Conservation (phyloP, 345 rosid species). For the Jatropha curcas region DNA sequence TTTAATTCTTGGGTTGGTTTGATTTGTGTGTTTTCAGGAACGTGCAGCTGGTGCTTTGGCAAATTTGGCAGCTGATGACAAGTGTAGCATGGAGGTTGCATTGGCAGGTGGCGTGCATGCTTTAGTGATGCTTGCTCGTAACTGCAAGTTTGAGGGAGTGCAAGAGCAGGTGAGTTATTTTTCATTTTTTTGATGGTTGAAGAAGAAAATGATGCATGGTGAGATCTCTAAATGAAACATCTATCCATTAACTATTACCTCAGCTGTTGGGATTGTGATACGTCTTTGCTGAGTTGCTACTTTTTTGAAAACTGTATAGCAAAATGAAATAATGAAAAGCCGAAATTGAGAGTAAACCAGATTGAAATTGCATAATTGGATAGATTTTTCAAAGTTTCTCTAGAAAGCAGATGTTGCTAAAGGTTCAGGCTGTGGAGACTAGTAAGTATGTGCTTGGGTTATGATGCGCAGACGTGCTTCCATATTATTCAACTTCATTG, state of each 20-base stretch:
- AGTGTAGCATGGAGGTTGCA: conserved; percentile 41
- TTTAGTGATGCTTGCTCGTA: conserved; percentile 36
- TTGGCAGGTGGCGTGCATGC: conserved; percentile 38
- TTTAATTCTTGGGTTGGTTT: conserved; percentile 47
- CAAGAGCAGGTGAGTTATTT: conserved; percentile 39
- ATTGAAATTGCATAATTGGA: not conserved
- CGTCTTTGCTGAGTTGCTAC: not conserved
- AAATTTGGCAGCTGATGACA: conserved; percentile 46
- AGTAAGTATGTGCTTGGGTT: not conserved
- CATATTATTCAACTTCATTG: not conserved
- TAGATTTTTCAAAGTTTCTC: not conserved
- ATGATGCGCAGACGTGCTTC: not conserved
- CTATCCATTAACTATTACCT: not conserved
- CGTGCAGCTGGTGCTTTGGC: conserved; percentile 52
- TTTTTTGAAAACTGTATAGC: too few species aligned
- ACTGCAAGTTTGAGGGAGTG: conserved; percentile 40
- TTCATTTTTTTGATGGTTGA: not conserved
- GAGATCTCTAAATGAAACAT: not conserved
- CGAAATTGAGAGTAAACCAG: not conserved
- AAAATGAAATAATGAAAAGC: conserved; percentile 4
- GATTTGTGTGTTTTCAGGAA: conserved; percentile 25
- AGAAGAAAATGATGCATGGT: not conserved
- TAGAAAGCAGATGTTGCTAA: not conserved
- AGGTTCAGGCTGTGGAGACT: not conserved
- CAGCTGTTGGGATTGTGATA: not conserved